Conservation (phyloP, 176 grass and related monocot genomes). For the Saccharum spontaneum region DNA sequence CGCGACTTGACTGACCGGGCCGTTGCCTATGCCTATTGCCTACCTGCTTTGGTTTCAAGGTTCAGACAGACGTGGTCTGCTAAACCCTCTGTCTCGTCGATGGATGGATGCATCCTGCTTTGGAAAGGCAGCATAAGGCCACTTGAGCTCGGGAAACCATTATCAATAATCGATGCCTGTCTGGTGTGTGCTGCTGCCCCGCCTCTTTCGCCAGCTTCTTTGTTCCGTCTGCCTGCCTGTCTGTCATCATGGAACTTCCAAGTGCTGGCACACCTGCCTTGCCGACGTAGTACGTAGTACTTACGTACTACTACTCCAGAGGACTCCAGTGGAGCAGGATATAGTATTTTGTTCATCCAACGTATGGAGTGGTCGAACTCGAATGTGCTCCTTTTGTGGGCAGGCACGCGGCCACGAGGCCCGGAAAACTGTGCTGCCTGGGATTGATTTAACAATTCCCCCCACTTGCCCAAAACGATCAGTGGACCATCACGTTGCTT, state of each 20-base stretch:
- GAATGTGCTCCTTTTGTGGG: not conserved
- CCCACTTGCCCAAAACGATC: not conserved
- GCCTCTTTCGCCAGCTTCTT: not conserved
- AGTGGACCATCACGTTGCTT: not conserved
- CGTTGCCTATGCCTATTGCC: no score
- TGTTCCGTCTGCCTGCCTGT: not conserved
- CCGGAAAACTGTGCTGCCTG: not conserved
- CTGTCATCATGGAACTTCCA: not conserved
- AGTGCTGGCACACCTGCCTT: no score
- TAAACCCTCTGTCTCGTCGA: no score
- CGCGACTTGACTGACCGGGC: not conserved
- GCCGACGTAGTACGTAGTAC: no score
- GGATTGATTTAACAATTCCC: conserved; percentile 9
- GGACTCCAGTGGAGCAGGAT: not conserved
- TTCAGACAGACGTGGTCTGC: no score
- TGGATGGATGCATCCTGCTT: not conserved
- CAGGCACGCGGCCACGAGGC: conserved; percentile 35
- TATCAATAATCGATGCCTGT: no score
- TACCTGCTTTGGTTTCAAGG: no score
- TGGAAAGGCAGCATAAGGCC: not conserved
- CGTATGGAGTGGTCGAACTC: conserved; percentile 41
- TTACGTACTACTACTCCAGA: not conserved
- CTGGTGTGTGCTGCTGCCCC: no score
- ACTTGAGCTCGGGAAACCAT: not conserved
- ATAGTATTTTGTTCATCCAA: conserved; percentile 52